Base-by-base conservation (phyloP, 768 basidiomycete species). In the Pholiota microspora region DNA sequence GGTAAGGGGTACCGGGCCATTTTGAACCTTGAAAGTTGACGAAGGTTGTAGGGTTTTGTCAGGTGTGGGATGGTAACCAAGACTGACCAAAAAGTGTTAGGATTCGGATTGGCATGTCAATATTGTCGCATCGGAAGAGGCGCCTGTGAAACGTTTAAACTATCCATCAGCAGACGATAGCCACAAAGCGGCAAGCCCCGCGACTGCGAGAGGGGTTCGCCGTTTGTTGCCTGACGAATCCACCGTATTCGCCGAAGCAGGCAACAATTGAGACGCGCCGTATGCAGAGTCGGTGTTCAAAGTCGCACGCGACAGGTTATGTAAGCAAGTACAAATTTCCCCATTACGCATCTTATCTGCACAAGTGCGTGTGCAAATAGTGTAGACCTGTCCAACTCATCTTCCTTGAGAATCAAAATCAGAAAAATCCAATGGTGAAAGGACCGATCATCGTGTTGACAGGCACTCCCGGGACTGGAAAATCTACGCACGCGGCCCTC, bases 381-480 rank as follows among this genome's bases (percentile, higher is more conserved):
- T 23, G 40, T 42, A 42, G 40, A 42, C 21, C 16, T 23, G 40
- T 42, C 23, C 40, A 23, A 16, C 40, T 23, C 40, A 42, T 42
- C 40, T 18, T 42, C 40, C 23, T 42, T 42, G 23, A 42, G 7
- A 42, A 42, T 42, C 16, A 16, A 42, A 42, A 42, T 42, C 40
- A 42, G 40, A 42, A n/a, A 44, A 23, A 27, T 42, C 35, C 47
- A 46, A 63, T 63, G 62, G 42, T 53, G 38, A 59, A 69, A 57
- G 73, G 69, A 23, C 92, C 91, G 42, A 80, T 86, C 47, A 90
- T 95, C 64, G 68, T 95, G 61, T 84, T 95, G 62, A 95, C 93
- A 38, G 94, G 92, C 56, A 94, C 93, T 13, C 92, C 93, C 9
- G 93, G 93, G n/a, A 95, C 94, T 31, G 95, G 94, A 52, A 99